A percentile compares a stretch with the other conserved stretches of the same genome.
Conservation (phyloP, 2,329 filamentous ascomycete species). For the Lachnellula occidentalis region DNA sequence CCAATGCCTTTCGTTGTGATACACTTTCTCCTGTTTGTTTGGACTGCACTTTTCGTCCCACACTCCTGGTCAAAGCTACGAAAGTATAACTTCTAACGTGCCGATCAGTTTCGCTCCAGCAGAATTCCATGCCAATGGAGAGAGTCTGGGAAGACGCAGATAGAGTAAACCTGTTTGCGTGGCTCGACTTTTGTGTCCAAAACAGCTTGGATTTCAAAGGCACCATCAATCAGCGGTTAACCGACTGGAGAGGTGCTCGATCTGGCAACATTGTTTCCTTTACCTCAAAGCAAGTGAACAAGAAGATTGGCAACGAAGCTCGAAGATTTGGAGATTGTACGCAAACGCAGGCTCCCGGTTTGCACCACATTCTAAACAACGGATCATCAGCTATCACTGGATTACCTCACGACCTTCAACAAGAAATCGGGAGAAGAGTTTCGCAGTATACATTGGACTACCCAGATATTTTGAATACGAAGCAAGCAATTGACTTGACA, state of each 20-base stretch:
- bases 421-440: background rate
- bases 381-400: background rate
- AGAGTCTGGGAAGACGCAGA: background rate
- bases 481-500: background rate
- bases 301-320: background rate
- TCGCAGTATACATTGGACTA: background rate
- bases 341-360: background rate
- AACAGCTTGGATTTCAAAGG: background rate
- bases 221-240: background rate
- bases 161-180: conserved; percentile 1
- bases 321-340: background rate
- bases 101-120: background rate
- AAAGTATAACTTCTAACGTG: no score
- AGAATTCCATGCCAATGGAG: background rate
- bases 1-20: background rate
- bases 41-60: no score
- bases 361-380: background rate
- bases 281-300: background rate
- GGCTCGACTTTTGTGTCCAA: conserved; percentile 6
- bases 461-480: background rate
- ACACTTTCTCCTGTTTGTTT: background rate
- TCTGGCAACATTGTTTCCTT: background rate
- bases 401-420: background rate
- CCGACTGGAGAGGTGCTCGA: background rate
- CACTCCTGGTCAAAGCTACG: no score